These are phyloP conservation scores for Puccinia triticina DNA, from an alignment of 1,284 basidiomycete genomes.

Conservation along the genomic window DNA sequence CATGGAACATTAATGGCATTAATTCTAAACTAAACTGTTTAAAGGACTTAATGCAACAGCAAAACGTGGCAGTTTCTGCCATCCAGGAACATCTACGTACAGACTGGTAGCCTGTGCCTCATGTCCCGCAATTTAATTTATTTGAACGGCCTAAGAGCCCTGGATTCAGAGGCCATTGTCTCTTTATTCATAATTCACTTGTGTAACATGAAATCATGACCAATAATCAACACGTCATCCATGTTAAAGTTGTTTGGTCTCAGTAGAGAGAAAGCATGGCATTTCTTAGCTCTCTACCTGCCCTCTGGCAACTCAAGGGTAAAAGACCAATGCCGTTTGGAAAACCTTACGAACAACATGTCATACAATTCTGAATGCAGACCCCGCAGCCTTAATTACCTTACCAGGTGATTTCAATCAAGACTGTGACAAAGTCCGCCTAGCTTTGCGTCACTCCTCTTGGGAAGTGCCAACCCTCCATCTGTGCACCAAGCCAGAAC, in stretches of 20 bases:
- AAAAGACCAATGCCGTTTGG: not conserved
- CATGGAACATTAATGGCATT: slow-evolving; percentile 23
- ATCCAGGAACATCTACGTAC: slow-evolving; percentile 17
- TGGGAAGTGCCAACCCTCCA: not conserved
- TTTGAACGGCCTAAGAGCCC: not conserved
- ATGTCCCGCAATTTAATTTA: not conserved
- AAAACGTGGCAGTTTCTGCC: not conserved
- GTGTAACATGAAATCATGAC: not conserved
- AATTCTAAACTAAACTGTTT: not conserved
- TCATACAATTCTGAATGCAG: not conserved
- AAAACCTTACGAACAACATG: not conserved
- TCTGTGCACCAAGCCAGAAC: not conserved
- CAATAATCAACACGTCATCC: not conserved
- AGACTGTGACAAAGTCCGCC: not conserved
- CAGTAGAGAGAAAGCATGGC: not conserved
- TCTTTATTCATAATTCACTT: slow-evolving; percentile 4
- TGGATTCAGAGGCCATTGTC: slow-evolving; percentile 15
- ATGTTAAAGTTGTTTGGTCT: slow-evolving; percentile 21
- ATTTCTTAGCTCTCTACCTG: not conserved
- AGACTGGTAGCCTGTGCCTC: not conserved
- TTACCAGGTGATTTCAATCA: not conserved
- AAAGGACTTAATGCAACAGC: not conserved
- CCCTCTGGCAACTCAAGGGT: not conserved
- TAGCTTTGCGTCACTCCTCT: too few species aligned
- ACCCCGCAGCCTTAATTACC: not conserved